A percentile compares a stretch with the other conserved stretches of the same genome.
Evolutionary conservation across 2,329 filamentous ascomycete genomes (phyloP).

Genomic region (Phyllosticta paracitricarpa): DNA sequence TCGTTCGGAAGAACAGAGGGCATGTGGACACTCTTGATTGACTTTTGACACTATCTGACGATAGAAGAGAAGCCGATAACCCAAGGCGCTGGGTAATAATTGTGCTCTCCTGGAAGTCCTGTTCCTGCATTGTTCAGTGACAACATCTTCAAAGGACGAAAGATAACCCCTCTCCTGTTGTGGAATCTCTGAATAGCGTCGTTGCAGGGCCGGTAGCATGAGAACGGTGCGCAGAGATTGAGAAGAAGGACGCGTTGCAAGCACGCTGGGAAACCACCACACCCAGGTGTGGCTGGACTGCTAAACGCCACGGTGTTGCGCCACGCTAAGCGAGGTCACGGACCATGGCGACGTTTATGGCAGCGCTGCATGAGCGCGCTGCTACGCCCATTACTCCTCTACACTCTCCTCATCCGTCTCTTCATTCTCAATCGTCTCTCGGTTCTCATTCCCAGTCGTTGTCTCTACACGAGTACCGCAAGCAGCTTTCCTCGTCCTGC

Average conservation of each 20-base stretch:
- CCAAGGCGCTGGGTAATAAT: background rate
- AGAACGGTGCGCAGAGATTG: background rate
- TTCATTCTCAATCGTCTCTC: conserved; percentile 22
- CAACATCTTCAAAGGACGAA: background rate
- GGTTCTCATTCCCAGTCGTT: conserved; percentile 23
- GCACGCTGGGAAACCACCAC: background rate
- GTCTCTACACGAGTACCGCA: conserved; percentile 31
- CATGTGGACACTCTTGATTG: background rate
- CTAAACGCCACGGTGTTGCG: background rate
- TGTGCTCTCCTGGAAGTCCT: background rate
- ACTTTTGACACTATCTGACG: background rate
- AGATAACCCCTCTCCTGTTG: background rate
- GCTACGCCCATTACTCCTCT: conserved; percentile 21
- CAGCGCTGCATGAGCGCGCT: background rate
- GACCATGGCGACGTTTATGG: conserved; percentile 7
- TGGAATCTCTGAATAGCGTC: background rate
- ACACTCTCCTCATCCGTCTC: conserved; percentile 28
- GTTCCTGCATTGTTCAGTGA: background rate
- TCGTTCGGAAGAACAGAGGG: background rate
- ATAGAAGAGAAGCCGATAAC: background rate
- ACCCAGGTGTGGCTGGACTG: background rate
- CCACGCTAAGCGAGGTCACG: background rate
- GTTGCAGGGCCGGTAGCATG: background rate
- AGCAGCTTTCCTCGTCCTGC: conserved; percentile 26
- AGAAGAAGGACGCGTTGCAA: background rate